These are phyloP conservation scores for Penicillium sp. DNA, from an alignment of 2,329 filamentous ascomycete species.

Conservation along the genomic window DNA sequence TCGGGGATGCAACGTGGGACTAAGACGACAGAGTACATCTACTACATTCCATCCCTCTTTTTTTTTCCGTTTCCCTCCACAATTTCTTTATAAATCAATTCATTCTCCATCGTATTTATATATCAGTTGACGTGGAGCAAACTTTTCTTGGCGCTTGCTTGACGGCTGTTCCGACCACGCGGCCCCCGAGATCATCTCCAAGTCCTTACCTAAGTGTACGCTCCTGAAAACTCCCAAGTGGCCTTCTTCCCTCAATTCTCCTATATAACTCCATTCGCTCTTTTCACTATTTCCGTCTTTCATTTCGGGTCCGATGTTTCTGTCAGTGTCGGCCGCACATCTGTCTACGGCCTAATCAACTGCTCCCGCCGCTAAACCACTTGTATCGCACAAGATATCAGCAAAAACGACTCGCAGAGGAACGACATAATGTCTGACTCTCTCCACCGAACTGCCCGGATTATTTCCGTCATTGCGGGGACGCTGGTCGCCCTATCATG, in stretches of 20 bases:
- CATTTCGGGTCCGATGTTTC: slow-evolving; percentile 5
- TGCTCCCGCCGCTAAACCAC: background rate
- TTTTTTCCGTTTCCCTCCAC: background rate
- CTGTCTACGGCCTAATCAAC: slow-evolving; percentile 10
- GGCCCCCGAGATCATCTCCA: slow-evolving; percentile 4
- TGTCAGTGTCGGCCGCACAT: background rate
- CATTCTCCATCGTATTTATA: background rate
- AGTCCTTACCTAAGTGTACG: slow-evolving; percentile 7
- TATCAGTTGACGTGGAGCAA: slow-evolving; percentile 5
- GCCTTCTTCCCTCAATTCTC: background rate
- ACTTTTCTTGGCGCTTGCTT: slow-evolving; percentile 4
- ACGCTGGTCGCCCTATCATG: slow-evolving; percentile 84
- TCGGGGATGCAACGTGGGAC: background rate
- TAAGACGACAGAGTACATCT: background rate
- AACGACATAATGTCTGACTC: slow-evolving; percentile 30
- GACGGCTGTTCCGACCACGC: slow-evolving; percentile 7
- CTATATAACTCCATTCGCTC: slow-evolving; percentile 7
- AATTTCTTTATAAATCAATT: background rate
- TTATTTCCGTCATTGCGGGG: slow-evolving; percentile 80
- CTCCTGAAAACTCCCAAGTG: slow-evolving; percentile 1
- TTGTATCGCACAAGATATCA: slow-evolving; percentile 1
- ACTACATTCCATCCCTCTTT: background rate
- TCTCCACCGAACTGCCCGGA: slow-evolving; percentile 54
- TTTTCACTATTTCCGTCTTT: background rate
- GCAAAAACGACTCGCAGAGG: background rate